Evolutionary conservation across 345 rosid species (phyloP), one percentile per base, ranked within the genome.

Genomic region (Bruguiera sexangula): DNA sequence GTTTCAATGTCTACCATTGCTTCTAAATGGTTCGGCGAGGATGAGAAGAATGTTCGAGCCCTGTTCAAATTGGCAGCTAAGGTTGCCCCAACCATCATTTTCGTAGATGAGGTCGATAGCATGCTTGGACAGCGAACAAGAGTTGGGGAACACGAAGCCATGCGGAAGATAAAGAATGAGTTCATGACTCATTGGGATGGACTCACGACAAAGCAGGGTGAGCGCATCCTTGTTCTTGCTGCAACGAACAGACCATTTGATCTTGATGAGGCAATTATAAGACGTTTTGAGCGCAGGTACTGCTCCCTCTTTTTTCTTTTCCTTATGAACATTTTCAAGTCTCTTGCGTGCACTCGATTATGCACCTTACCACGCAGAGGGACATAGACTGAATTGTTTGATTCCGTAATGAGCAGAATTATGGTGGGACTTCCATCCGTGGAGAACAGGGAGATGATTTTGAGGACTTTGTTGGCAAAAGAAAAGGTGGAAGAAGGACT

Each of bases 21-120:
- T 57, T 93, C 98, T n/a, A 93, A 93, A 79, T 89, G 98, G 97
- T 93, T 89, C 53, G 98, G 99, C 34, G 99, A 95, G 79, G 99
- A 95, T 11, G 99, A 92, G 85, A 95, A 95, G 83, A 95, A 90
- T 30, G 96, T 95, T 32, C 85, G 98, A 72, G 98, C 98, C 63
- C 74, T 95, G 78, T 95, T 95, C 81, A 84, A 92, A 4, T 73
- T 95, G 63, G 99, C 99, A 11, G 87, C 93, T 5, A 92, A 92
- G 77, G 98, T 95, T 18, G 87, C 97, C 5, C 99, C 98, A 0
- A 88, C 98, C 19, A 95, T 95, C 59, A 87, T 95, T 52, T 95
- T 95, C 27, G 97, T 92, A 57, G 96, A 95, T 64, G 97, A 95
- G 81, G 99, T 95, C 26, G 99, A 95, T 80, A 92, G 96, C 87